Evolutionary conservation across 202 grass and related monocot genomes (phyloP), one percentile per base, ranked within the genome.

Genomic region (Sporobolus alterniflorus): DNA sequence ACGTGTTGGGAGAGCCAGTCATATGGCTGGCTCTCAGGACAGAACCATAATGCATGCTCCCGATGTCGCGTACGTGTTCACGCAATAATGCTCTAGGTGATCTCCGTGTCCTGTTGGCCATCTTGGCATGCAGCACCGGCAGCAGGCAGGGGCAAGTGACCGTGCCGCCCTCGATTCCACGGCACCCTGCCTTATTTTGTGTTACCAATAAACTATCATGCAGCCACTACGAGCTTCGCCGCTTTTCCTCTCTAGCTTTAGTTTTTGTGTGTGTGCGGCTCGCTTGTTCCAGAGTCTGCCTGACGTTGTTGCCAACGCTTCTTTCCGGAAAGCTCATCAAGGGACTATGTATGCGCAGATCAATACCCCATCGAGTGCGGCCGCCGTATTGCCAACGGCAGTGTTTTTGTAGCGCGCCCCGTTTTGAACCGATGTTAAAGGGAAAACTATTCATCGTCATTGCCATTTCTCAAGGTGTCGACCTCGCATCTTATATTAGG

Each of bases 121-220:
- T 80, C 36, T 61, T 41, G 24, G 42, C 41, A 41, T 36, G 61
- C 5, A 69, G 36, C 66, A 31, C 72, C 55, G 41, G 44, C 57
- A 74, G 81, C 81, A 60, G 69, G 69, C 85, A 63, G 55, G 67
- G 52, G 28, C 33, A 70, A 87, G 71, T 82, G 29, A 31, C 71
- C 64, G 40, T 76, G 71, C 46, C 71, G 51, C 47, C 78, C 14
- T 83, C 73, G 66, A 77, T 88, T 42, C 76, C 76, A 75, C 22
- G 69, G 43, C 24, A 79, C 21, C 6, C 40, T 22, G 15, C 15
- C 18, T 68, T 40, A 26, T 41, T 69, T 11, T 8, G 32, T 52
- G 15, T 75, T 75, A 32, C 84, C 76, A 75, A 80, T 26, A 81
- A 80, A 84, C 77, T 81, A 89, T 85, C 64, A 85, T 85, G 69